Evolutionary conservation across 345 rosid species (phyloP), one percentile per base, ranked within the genome.

Genomic region (Salix udensis): DNA sequence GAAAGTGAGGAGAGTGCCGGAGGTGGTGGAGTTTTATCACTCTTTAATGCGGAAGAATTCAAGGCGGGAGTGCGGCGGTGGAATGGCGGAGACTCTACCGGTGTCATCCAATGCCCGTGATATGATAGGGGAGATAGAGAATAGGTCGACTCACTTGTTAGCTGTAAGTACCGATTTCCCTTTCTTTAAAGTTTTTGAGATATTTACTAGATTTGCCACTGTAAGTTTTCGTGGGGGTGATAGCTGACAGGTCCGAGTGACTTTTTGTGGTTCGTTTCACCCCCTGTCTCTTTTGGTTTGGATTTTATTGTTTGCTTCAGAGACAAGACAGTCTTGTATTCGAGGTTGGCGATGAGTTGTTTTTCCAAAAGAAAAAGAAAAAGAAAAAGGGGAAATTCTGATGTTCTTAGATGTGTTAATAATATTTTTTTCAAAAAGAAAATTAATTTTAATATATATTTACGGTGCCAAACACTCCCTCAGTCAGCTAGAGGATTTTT

Each of bases 101-200:
- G 87, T 88, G 28, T 78, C 85, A 50, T 83, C 90, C 19, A 92
- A 88, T 50, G 90, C 97, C 7, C 89, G 98, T 48, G 97, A 96
- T 77, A 96, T 96, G 99, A 96, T 96, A 73, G 97, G 99, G 42
- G 99, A 96, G 88, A 96, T 96, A 34, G 99, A 96, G 89, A 96
- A 94, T 84, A 90, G 99, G 75, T 96, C 99, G 77, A 80, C 97
- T 34, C 82, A 96, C 83, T 86, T 96, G 71, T 89, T 90, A 34
- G 97, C 99, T 83, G 99, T 96, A 84, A 82, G 94, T 77, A 48
- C 79, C 73, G 71, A 68, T 50, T 77, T 7, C 76, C 37, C 34
- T 28, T 79, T 68, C n/a, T 79, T 77, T 74, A 44, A 42, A 60
- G 55, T 70, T 82, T 7, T 71, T n/a, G 65, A 39, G 44, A 42